A percentile compares a stretch with the other conserved stretches of the same genome.
phyloP scores from a whole-genome alignment of 1,139 yeast species.

The Yamadazyma siamensis region DNA sequence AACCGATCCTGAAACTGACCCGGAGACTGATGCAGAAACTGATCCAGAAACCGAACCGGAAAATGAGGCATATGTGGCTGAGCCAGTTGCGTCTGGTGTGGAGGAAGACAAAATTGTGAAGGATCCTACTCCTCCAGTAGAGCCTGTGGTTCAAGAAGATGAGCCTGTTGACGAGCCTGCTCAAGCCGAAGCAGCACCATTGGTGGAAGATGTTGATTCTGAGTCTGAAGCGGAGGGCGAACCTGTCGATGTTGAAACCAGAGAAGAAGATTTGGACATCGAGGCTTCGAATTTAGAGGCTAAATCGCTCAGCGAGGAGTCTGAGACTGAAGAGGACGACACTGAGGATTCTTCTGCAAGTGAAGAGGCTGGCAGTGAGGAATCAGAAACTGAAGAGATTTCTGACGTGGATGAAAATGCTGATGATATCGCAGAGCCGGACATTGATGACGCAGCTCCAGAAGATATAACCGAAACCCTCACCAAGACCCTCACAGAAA shows the following conservation, averaged over 20 bases:
- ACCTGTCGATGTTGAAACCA: slow-evolving; percentile 1
- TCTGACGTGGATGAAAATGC: neutral
- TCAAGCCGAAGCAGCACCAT: neutral
- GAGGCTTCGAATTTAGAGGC: neutral
- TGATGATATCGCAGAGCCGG: neutral
- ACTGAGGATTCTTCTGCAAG: slow-evolving; percentile 2
- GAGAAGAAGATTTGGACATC: neutral
- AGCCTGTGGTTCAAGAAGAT: slow-evolving; percentile 8
- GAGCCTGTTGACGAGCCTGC: slow-evolving; percentile 4
- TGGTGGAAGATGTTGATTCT: slow-evolving; percentile 3
- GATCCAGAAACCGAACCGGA: slow-evolving; percentile 4
- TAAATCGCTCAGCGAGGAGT: slow-evolving; percentile 1
- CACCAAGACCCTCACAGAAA: too few species aligned
- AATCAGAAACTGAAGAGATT: neutral
- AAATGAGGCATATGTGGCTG: slow-evolving; percentile 6
- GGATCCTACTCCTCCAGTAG: too few species aligned
- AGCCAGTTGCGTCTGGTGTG: slow-evolving; percentile 5
- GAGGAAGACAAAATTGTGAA: slow-evolving; percentile 8
- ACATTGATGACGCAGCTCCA: too few species aligned
- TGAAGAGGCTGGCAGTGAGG: slow-evolving; percentile 1
- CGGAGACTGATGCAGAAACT: slow-evolving; percentile 3
- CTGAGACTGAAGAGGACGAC: slow-evolving; percentile 3
- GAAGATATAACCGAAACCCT: too few species aligned
- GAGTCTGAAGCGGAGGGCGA: slow-evolving; percentile 3
- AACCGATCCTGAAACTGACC: slow-evolving; percentile 4